These are phyloP conservation scores for Penstemon davidsonii DNA, from an alignment of 257 asterid genomes.

Conservation along the genomic window DNA sequence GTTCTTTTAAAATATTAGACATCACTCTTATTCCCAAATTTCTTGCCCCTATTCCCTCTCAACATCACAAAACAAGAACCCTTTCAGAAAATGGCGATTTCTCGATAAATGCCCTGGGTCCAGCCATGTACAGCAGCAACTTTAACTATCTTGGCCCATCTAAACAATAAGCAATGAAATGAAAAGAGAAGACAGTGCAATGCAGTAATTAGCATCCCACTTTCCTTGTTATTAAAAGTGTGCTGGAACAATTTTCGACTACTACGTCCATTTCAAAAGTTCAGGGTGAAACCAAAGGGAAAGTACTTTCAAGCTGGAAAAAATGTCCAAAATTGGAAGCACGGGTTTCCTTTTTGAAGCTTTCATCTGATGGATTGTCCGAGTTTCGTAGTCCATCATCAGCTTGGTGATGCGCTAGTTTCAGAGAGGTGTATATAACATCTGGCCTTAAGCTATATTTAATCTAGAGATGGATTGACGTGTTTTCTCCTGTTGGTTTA, in stretches of 20 bases:
- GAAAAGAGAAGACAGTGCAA: neutral
- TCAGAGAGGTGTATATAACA: neutral
- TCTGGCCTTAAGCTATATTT: neutral
- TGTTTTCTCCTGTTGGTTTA: neutral
- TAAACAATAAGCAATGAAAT: neutral
- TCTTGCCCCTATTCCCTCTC: neutral
- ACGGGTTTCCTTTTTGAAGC: neutral
- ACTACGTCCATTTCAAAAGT: too few species aligned
- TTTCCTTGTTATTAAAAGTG: neutral
- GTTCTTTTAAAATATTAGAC: neutral
- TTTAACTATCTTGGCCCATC: neutral
- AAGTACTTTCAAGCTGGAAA: neutral
- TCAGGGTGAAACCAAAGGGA: neutral
- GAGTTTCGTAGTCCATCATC: too few species aligned
- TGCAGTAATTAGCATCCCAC: neutral
- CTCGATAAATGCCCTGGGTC: neutral
- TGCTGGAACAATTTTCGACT: neutral
- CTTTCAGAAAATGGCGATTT: neutral
- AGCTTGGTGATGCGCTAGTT: neutral
- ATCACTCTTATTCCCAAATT: neutral
- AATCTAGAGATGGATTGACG: conserved; percentile 8
- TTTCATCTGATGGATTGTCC: neutral
- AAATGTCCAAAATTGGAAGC: neutral
- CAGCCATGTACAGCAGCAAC: neutral
- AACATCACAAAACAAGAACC: neutral